Conservation (phyloP, 805 yeast species). For the Suhomyces sp. region DNA sequence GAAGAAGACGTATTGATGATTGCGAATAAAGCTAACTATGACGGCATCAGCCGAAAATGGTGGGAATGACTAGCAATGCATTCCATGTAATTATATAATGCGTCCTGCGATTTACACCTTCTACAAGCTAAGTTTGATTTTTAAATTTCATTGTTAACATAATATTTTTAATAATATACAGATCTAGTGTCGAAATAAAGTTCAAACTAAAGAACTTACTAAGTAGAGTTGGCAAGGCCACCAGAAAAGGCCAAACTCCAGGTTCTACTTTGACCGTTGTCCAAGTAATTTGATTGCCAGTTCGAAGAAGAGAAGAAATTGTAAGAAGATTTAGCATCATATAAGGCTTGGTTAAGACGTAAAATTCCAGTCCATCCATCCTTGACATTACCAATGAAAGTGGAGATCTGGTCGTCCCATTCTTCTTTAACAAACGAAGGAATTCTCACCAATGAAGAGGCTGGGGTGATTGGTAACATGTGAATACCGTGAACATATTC, state of each 20-base stretch:
- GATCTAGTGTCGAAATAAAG: too few species aligned
- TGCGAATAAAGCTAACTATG: too few species aligned
- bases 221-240: conserved; percentile 34
- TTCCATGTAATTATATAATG: too few species aligned
- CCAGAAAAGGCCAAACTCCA: conserved; percentile 64
- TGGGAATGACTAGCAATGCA: too few species aligned
- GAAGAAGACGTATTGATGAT: too few species aligned
- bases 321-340: conserved; percentile 43
- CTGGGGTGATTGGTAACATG: conserved; percentile 28
- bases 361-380: conserved; percentile 66
- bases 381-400: conserved; percentile 42
- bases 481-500: conserved; percentile 27
- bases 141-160: too few species aligned
- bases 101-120: too few species aligned
- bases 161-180: too few species aligned
- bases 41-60: too few species aligned
- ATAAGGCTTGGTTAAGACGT: conserved; percentile 44
- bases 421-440: conserved; percentile 21
- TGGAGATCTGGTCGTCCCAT: conserved; percentile 20
- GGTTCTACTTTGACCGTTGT: conserved; percentile 61
- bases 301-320: conserved; percentile 36
- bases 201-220: too few species aligned
- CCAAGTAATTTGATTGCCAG: conserved; percentile 43
- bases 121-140: too few species aligned
- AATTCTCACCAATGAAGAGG: conserved; percentile 20